Evolutionary conservation across 257 asterid species (phyloP).

Genomic region (Plantago ovata): DNA sequence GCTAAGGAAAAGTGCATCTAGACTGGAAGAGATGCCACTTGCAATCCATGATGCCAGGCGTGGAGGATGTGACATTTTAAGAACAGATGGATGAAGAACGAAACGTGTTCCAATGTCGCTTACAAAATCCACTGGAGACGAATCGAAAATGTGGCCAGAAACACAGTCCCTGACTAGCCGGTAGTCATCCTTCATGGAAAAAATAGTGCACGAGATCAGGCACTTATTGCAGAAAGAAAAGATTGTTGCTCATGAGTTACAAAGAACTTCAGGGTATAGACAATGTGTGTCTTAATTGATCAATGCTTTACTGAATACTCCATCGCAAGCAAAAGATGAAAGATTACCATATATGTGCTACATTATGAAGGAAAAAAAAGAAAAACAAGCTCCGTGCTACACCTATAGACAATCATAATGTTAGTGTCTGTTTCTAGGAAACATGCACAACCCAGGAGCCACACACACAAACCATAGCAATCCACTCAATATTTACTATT

Average conservation of each 20-base stretch:
- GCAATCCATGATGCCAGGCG: conserved; percentile 67
- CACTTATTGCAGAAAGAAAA: not conserved
- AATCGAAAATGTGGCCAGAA: conserved; percentile 83
- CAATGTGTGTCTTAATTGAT: no score
- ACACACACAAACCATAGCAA: no score
- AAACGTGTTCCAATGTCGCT: conserved; percentile 74
- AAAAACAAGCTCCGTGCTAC: not conserved
- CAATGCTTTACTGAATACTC: no score
- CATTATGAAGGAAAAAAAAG: not conserved
- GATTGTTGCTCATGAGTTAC: no score
- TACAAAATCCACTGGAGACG: conserved; percentile 84
- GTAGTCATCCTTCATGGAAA: conserved; percentile 53
- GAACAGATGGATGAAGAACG: conserved; percentile 69
- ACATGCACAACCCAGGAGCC: no score
- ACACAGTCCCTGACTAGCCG: conserved; percentile 75
- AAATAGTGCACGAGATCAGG: conserved; percentile 13
- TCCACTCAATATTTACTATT: no score
- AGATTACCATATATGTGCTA: no score
- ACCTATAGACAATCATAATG: no score
- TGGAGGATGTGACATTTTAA: conserved; percentile 71
- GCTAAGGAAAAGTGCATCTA: conserved; percentile 75
- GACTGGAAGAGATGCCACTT: conserved; percentile 60
- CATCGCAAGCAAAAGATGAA: no score
- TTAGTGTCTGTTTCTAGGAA: no score
- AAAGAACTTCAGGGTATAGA: no score